Evolutionary conservation across 2,329 filamentous ascomycete genomes (phyloP).

Genomic region (Ciborinia camelliae): DNA sequence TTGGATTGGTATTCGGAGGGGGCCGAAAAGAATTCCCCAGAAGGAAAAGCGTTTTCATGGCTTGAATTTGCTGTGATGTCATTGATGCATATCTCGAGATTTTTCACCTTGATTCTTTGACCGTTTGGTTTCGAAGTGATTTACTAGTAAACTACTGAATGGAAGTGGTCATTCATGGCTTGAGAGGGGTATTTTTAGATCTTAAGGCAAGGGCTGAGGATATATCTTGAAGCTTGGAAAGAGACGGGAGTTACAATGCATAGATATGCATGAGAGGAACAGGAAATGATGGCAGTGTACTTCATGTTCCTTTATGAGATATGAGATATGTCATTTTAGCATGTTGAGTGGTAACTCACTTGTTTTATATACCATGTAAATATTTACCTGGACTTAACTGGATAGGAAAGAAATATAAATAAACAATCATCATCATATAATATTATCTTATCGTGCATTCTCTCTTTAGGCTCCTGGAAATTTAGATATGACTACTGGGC

Average conservation of each 20-base stretch:
- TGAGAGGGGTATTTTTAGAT: neutral
- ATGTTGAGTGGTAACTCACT: neutral
- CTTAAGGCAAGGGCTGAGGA: neutral
- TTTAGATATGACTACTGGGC: neutral
- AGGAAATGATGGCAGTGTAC: neutral
- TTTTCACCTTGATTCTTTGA: neutral
- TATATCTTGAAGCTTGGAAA: neutral
- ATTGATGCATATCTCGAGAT: conserved; percentile 3
- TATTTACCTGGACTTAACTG: neutral
- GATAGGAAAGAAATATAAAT: neutral
- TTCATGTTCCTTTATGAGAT: neutral
- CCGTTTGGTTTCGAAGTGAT: neutral
- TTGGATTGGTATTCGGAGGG: neutral
- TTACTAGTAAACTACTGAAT: neutral
- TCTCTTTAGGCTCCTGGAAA: neutral
- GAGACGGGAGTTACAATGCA: neutral
- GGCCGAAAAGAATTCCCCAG: neutral
- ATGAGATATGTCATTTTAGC: neutral
- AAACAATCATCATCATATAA: neutral
- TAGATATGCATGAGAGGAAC: neutral
- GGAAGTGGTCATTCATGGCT: neutral
- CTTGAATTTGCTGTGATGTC: conserved; percentile 2
- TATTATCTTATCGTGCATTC: neutral
- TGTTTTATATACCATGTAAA: conserved; percentile 3
- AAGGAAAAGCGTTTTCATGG: neutral